phyloP scores from a whole-genome alignment of 1,284 basidiomycete species.

The Grifola frondosa region DNA sequence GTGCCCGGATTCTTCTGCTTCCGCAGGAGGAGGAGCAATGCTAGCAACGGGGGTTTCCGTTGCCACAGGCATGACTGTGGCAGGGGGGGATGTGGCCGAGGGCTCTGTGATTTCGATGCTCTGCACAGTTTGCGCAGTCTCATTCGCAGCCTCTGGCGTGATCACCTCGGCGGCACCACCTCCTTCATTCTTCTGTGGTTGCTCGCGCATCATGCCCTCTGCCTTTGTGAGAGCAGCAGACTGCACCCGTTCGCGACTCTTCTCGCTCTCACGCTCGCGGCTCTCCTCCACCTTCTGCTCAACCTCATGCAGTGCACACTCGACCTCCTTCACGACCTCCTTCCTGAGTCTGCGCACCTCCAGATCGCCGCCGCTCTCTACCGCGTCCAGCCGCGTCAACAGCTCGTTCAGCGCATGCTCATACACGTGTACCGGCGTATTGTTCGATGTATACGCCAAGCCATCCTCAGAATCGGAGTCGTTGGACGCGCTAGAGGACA shows the following conservation, averaged over 20 bases:
- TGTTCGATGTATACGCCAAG: slow-evolving; percentile 43
- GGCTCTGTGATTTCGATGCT: too few species aligned
- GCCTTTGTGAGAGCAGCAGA: not conserved
- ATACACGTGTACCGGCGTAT: slow-evolving; percentile 49
- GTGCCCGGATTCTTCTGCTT: too few species aligned
- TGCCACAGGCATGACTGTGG: too few species aligned
- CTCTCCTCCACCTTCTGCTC: slow-evolving; percentile 41
- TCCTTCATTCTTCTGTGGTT: too few species aligned
- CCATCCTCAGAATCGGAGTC: slow-evolving; percentile 10
- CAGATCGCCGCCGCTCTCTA: slow-evolving; percentile 62
- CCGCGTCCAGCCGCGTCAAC: slow-evolving; percentile 62
- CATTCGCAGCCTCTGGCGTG: too few species aligned
- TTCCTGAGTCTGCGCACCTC: slow-evolving; percentile 57
- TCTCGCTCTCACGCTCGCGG: slow-evolving; percentile 21
- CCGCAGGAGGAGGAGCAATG: too few species aligned
- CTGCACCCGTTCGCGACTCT: slow-evolving; percentile 10
- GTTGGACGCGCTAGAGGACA: slow-evolving; percentile 3
- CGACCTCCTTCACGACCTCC: slow-evolving; percentile 59
- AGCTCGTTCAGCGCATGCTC: slow-evolving; percentile 58
- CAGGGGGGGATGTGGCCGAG: too few species aligned
- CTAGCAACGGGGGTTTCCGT: too few species aligned
- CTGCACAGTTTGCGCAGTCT: too few species aligned
- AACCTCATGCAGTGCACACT: slow-evolving; percentile 50
- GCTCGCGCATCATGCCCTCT: too few species aligned
- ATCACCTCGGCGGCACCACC: too few species aligned